phyloP scores from a whole-genome alignment of 2,329 filamentous ascomycete species.

The Colletotrichum plurivorum region DNA sequence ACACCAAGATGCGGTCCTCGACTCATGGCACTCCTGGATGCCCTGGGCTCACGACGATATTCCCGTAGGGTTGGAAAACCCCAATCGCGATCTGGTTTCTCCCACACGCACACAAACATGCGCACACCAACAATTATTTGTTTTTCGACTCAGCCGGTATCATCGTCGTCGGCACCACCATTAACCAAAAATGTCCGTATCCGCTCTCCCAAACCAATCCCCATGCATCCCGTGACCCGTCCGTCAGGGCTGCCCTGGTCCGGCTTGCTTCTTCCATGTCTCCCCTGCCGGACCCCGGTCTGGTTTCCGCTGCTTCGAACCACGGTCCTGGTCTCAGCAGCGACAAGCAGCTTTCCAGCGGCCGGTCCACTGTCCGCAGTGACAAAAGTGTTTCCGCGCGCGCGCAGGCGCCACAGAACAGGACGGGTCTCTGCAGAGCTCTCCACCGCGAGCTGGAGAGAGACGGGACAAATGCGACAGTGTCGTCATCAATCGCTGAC shows the following conservation, averaged over 20 bases:
- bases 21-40: slow-evolving; percentile 15
- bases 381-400: slow-evolving; percentile 1
- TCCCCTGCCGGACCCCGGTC: not conserved
- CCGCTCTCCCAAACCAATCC: not conserved
- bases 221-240: slow-evolving; percentile 1
- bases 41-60: not conserved
- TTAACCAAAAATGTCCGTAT: not conserved
- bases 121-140: not conserved
- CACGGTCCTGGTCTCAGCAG: not conserved
- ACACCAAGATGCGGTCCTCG: slow-evolving; percentile 7
- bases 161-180: not conserved
- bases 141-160: not conserved
- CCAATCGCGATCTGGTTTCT: slow-evolving; percentile 17
- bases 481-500: slow-evolving; percentile 12
- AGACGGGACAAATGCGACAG: not conserved
- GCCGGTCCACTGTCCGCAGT: not conserved
- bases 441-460: not conserved
- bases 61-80: slow-evolving; percentile 20
- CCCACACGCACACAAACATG: slow-evolving; percentile 10
- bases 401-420: not conserved
- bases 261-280: not conserved
- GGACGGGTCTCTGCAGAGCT: not conserved
- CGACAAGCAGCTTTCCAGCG: not conserved
- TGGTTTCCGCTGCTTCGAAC: not conserved
- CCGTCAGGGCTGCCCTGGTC: not conserved